These are phyloP conservation scores for Phialocephala sp. DNA, from an alignment of 2,329 filamentous ascomycete species.

Conservation along the genomic window DNA sequence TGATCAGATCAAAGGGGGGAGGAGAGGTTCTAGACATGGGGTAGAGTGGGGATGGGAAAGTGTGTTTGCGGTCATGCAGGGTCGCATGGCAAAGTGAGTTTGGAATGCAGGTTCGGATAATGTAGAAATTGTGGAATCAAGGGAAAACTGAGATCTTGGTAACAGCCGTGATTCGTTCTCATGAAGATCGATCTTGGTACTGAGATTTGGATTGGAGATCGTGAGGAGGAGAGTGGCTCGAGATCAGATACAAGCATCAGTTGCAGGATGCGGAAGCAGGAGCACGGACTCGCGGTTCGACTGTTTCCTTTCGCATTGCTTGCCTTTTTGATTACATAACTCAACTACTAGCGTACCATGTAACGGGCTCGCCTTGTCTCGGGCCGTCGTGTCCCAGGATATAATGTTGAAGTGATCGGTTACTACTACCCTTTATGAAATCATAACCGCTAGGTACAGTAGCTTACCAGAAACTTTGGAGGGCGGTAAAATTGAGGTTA, in stretches of 20 bases:
- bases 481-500: not conserved
- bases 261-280: not conserved
- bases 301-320: not conserved
- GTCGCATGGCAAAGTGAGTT: no score
- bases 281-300: constrained; percentile 1
- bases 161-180: no score
- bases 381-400: no score
- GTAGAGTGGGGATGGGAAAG: no score
- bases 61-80: no score
- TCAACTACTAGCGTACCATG: not conserved
- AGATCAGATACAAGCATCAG: not conserved
- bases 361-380: not conserved
- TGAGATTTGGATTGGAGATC: not conserved
- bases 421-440: not conserved
- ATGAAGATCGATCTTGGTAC: not conserved
- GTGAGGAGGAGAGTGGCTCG: no score
- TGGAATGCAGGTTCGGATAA: no score
- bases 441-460: not conserved
- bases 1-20: no score
- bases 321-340: not conserved
- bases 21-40: no score
- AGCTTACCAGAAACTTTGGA: not conserved
- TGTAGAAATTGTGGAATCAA: no score
- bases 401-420: not conserved
- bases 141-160: no score